Base-by-base conservation (phyloP, 2,329 filamentous ascomycete species). In the Ascochyta rabiei region DNA sequence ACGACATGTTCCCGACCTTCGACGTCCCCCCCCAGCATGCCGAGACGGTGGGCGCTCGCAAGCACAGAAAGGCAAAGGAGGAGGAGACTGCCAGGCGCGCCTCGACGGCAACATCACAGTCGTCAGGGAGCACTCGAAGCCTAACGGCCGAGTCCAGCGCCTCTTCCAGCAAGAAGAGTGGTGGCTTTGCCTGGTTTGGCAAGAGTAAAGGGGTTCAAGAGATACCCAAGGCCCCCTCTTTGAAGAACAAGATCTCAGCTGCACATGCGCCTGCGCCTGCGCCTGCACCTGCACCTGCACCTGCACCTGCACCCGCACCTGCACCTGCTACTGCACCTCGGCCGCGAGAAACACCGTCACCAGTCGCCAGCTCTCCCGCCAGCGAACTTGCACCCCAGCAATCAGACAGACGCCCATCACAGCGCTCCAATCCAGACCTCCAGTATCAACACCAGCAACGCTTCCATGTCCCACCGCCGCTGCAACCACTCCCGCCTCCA, bases 1-100 rank as follows among this genome's bases (percentile, higher is more conserved):
- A 48, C 59, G 45, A 40, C 39, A 68, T 68, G 66, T 68, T 68
- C 44, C 66, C 66, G 35, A 67, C 64, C 21, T 68, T 67, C 46
- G 64, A 67, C 50, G 59, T 66, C 30, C 66, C 64, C 42, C 62
- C 65, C 13, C 56, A 59, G 38, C 64, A 68, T 41, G 61, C 66
- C 12, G 66, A 68, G 56, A 68, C 66, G 3, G 59, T 67, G 26
- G 61, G 66, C 23, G 64, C 63, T 28, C 62, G 66, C 48, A 68
- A 65, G 50, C 53, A 60, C 18, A 61, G 66, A 41, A 62, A 47
- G 43, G 64, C 60, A 30, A 65, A 55, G 44, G 60, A 67, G 44
- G 59, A 64, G 16, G 62, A 62, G 8, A 54, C 49, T 19, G 53
- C 58, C 30, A 59, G 59, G 21, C 54, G 61, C n/a, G 54, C 62